Evolutionary conservation across 2,329 filamentous ascomycete species (phyloP).

Genomic region (Botrytis tulipae): DNA sequence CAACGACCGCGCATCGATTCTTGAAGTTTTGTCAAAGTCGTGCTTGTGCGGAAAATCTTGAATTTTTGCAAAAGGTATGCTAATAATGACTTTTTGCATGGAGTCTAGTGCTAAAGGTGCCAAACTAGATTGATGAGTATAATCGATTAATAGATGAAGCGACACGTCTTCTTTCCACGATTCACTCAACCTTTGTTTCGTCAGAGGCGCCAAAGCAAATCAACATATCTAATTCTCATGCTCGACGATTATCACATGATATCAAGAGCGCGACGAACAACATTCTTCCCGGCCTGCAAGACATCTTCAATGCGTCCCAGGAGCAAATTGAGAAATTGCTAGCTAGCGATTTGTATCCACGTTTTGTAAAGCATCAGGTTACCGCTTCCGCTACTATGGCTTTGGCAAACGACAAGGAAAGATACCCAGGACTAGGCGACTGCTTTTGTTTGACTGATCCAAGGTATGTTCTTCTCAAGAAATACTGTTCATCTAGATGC

Average conservation of each 20-base stretch:
- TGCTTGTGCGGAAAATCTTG: conserved; percentile 50
- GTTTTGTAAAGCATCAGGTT: conserved; percentile 53
- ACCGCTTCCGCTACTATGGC: conserved; percentile 47
- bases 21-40: conserved; percentile 49
- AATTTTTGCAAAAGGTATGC: conserved; percentile 50
- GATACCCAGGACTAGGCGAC: conserved; percentile 55
- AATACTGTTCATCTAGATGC: not conserved
- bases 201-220: conserved; percentile 37
- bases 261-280: conserved; percentile 30
- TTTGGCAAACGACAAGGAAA: conserved; percentile 43
- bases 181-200: conserved; percentile 46
- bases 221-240: conserved; percentile 29
- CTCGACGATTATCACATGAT: conserved; percentile 27
- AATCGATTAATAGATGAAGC: conserved; percentile 46
- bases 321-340: conserved; percentile 47
- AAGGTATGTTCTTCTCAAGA: conserved; percentile 25
- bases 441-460: conserved; percentile 59
- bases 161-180: conserved; percentile 46
- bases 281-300: conserved; percentile 36
- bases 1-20: conserved; percentile 47
- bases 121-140: conserved; percentile 45
- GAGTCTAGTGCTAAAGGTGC: not conserved
- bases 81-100: not conserved
- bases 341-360: conserved; percentile 48
- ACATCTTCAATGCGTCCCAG: conserved; percentile 43